Percentiles rank a stretch among this genome's conserved stretches.
These are phyloP conservation scores for Daldinia sp. DNA, from an alignment of 2,329 filamentous ascomycete genomes.

Conservation along the genomic window DNA sequence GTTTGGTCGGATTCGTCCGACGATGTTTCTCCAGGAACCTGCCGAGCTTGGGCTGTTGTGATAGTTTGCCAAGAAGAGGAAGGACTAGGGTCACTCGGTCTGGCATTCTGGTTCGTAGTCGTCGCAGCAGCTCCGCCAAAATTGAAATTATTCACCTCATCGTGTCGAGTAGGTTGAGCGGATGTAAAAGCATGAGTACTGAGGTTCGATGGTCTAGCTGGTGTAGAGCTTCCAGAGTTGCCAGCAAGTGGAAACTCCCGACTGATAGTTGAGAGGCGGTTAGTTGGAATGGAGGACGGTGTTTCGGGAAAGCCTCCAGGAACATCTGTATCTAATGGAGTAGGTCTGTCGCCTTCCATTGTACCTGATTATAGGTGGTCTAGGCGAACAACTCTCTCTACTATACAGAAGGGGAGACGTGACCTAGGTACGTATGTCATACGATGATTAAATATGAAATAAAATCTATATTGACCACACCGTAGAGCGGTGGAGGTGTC, in stretches of 20 bases:
- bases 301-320: conserved; percentile 48
- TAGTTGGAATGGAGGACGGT: conserved; percentile 27
- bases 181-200: conserved; percentile 2
- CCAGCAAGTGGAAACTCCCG: conserved; percentile 20
- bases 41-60: background rate
- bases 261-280: conserved; percentile 16
- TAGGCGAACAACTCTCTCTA: background rate
- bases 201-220: conserved; percentile 5
- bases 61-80: conserved; percentile 17
- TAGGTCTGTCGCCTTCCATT: conserved; percentile 42
- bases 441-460: background rate
- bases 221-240: conserved; percentile 7
- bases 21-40: conserved; percentile 17
- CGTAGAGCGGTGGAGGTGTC: background rate
- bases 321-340: conserved; percentile 46
- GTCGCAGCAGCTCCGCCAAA: background rate
- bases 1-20: conserved; percentile 32
- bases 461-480: conserved; percentile 14
- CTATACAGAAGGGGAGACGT: background rate
- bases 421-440: background rate
- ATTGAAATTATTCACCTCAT: conserved; percentile 9
- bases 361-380: conserved; percentile 8
- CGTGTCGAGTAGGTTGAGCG: conserved; percentile 4
- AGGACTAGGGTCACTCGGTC: conserved; percentile 15
- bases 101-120: background rate